Base-by-base conservation (phyloP, 768 basidiomycete species). In the Arthromyces matolae region DNA sequence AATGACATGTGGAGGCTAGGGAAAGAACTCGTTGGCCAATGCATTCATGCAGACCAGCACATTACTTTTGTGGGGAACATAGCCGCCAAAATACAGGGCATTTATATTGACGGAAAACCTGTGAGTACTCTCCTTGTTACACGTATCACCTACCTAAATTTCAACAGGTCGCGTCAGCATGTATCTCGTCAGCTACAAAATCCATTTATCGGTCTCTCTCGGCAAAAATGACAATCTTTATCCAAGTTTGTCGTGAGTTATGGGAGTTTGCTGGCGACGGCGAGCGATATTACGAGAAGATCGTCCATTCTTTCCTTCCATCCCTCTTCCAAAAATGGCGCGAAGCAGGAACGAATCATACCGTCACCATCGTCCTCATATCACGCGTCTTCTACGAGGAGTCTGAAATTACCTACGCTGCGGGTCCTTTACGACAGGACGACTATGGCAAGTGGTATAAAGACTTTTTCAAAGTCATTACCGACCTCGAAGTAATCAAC, bases 201-300 rank as follows among this genome's bases (percentile, higher is more conserved):
- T 71, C 87, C 10, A 82, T 99, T 25, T 94, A 86, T 58, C 79
- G 96, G 33, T 92, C 92, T 10, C 80, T 93, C 36, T 94, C 93
- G 1, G 93, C 94, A 34, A 92, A 88, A 60, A 78, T 87, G 28
- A 96, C 90, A 16, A 86, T 98, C 47, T 95, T 96, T 64, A 92
- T 99, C 39, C 94, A 97, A 73, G 88, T 99, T 13, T 95, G 93
- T 63, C 81, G 85, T 39, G 96, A 98, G 62, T 80, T 96, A 45
- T 98, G 92, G 91, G 90, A 96, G 59, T 98, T 98, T 61, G 80
- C 93, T 19, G 93, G 90, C 28, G 96, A 98, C 52, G 96, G 96
- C 19, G 93, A 96, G 64, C 81, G 94, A 5, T 93, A 87, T 67
- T 87, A 91, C 61, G 96, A 98, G 64, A 98, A 98, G 70, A 89